phyloP scores from a whole-genome alignment of 2,329 filamentous ascomycete genomes.

The Aspergillus fumigatiaffinis region DNA sequence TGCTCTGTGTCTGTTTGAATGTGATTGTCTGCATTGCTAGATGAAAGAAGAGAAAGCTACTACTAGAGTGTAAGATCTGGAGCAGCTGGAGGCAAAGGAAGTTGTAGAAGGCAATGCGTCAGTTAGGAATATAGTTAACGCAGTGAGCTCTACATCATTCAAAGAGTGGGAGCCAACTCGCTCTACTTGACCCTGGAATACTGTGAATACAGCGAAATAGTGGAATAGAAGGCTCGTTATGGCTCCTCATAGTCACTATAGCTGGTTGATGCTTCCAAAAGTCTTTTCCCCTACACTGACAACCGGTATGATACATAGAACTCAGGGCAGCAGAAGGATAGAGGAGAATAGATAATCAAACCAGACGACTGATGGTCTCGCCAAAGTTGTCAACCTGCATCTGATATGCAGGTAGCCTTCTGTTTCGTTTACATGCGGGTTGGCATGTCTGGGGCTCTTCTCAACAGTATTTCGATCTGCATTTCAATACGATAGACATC shows the following conservation, averaged over 20 bases:
- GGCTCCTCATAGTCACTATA: not conserved
- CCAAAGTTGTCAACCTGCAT: not conserved
- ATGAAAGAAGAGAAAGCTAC: not conserved
- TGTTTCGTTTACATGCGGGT: not conserved
- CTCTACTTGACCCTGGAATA: not conserved
- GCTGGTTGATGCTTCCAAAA: not conserved
- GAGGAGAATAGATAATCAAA: not conserved
- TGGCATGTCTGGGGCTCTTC: not conserved
- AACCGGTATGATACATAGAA: not conserved
- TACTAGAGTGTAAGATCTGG: not conserved
- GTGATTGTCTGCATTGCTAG: not conserved
- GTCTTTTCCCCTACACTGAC: constrained; percentile 3
- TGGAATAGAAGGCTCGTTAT: not conserved
- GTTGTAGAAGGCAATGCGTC: not conserved
- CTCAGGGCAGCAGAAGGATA: not conserved
- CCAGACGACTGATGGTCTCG: not conserved
- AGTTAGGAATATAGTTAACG: not conserved
- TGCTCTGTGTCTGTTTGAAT: not conserved
- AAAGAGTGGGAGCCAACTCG: too few relatives aligned
- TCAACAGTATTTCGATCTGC: not conserved
- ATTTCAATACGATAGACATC: not conserved
- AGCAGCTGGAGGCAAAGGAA: not conserved
- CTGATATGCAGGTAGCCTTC: not conserved
- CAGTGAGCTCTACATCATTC: too few relatives aligned
- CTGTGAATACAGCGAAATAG: not conserved